phyloP scores from a whole-genome alignment of 352 stramenopile genomes.

The Globisporangium perplexum region DNA sequence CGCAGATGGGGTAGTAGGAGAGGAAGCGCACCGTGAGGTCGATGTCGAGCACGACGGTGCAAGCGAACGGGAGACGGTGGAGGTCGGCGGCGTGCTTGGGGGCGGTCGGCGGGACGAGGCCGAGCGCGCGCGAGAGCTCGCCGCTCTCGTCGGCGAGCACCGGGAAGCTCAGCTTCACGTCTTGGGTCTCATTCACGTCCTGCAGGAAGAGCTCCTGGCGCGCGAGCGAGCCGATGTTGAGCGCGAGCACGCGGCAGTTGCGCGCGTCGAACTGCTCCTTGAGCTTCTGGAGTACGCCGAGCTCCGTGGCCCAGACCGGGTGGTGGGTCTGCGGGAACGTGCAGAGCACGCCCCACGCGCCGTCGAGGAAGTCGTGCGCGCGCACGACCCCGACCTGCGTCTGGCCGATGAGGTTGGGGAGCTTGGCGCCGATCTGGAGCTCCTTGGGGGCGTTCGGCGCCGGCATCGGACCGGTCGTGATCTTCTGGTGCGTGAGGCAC shows the following conservation, averaged over 20 bases:
- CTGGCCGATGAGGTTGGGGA: slow-evolving; percentile 64
- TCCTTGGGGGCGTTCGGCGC: slow-evolving; percentile 21
- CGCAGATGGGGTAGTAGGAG: slow-evolving; percentile 54
- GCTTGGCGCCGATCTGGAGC: slow-evolving; percentile 62
- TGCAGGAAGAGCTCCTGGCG: slow-evolving; percentile 49
- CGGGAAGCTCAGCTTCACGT: slow-evolving; percentile 70
- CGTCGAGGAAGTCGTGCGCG: slow-evolving; percentile 68
- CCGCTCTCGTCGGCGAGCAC: slow-evolving; percentile 61
- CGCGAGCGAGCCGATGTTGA: slow-evolving; percentile 35
- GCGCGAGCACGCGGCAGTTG: slow-evolving; percentile 54
- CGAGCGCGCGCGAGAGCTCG: slow-evolving; percentile 54
- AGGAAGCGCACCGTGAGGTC: slow-evolving; percentile 65
- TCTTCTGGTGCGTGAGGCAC: not conserved
- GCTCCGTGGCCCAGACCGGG: slow-evolving; percentile 72
- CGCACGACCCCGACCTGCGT: slow-evolving; percentile 68
- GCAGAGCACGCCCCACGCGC: slow-evolving; percentile 58
- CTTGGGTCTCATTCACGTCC: slow-evolving; percentile 79
- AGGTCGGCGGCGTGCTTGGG: slow-evolving; percentile 45
- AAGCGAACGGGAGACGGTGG: slow-evolving; percentile 54
- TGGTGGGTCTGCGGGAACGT: slow-evolving; percentile 70
- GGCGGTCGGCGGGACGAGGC: slow-evolving; percentile 34
- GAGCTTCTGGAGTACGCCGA: slow-evolving; percentile 77
- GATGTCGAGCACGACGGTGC: slow-evolving; percentile 64
- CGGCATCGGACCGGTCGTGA: slow-evolving; percentile 14
- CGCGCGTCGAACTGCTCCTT: slow-evolving; percentile 74